Evolutionary conservation across 306 rosid species (phyloP).

Genomic region (Trifolium repens): DNA sequence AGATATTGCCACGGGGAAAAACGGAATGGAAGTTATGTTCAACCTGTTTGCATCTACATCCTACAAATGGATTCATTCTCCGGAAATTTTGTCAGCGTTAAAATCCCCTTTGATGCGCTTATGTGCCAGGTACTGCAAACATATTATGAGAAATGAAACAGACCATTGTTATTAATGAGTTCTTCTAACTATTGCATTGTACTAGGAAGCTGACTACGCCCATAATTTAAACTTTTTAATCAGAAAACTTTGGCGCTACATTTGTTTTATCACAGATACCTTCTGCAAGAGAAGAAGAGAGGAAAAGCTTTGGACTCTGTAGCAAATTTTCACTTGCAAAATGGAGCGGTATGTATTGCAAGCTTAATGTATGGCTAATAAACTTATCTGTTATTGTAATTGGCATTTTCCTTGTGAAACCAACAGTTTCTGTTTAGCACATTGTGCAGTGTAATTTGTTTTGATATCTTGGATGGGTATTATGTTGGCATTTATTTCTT

Average conservation of each 20-base stretch:
- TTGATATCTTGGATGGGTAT: slow-evolving; percentile 31
- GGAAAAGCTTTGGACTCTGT: slow-evolving; percentile 97
- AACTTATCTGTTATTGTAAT: slow-evolving; percentile 35
- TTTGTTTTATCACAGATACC: slow-evolving; percentile 64
- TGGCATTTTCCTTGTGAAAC: slow-evolving; percentile 34
- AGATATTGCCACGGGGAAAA: slow-evolving; percentile 61
- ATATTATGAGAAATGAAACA: slow-evolving; percentile 28
- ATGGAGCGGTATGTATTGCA: slow-evolving; percentile 82
- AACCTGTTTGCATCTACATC: slow-evolving; percentile 73
- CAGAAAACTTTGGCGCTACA: slow-evolving; percentile 23
- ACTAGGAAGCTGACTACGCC: neutral
- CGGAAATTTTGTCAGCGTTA: slow-evolving; percentile 58
- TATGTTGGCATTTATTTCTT: slow-evolving; percentile 30
- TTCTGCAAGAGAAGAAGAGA: slow-evolving; percentile 93
- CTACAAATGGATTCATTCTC: slow-evolving; percentile 70
- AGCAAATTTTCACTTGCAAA: slow-evolving; percentile 95
- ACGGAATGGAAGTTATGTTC: slow-evolving; percentile 77
- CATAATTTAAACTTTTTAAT: slow-evolving; percentile 23
- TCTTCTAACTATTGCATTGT: slow-evolving; percentile 22
- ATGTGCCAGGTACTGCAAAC: slow-evolving; percentile 71
- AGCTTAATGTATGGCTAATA: slow-evolving; percentile 16
- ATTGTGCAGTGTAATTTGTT: slow-evolving; percentile 14
- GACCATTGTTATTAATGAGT: slow-evolving; percentile 28
- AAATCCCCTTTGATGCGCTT: slow-evolving; percentile 71
- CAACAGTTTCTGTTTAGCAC: slow-evolving; percentile 21